Conservation (phyloP, 2,329 filamentous ascomycete genomes). For the Penicillium sp. region DNA sequence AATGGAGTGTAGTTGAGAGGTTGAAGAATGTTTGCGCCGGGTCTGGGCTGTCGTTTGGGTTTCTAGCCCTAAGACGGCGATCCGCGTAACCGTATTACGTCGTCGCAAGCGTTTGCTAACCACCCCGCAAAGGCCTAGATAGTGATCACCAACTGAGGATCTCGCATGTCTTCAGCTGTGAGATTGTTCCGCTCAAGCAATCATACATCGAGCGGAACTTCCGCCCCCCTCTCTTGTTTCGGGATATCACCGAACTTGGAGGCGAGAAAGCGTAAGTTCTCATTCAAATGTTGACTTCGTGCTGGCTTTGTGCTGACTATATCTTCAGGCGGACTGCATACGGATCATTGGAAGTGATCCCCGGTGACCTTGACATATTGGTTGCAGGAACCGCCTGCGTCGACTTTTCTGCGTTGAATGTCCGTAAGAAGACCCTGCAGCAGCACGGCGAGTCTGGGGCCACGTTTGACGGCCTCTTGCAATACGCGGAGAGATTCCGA, state of each 20-base stretch:
- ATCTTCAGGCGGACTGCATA: slow-evolving; percentile 65
- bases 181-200: slow-evolving; percentile 66
- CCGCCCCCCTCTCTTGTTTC: slow-evolving; percentile 54
- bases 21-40: no score
- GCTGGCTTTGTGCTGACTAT: slow-evolving; percentile 5
- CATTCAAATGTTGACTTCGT: neutral
- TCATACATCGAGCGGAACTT: slow-evolving; percentile 66
- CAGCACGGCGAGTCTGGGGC: slow-evolving; percentile 65
- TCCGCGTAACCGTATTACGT: no score
- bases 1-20: no score
- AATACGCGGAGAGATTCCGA: slow-evolving; percentile 56
- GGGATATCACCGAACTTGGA: slow-evolving; percentile 61
- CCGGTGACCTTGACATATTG: slow-evolving; percentile 62
- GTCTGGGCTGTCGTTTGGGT: no score
- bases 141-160: slow-evolving; percentile 43
- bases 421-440: slow-evolving; percentile 52
- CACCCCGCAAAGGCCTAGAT: slow-evolving; percentile 4
- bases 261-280: slow-evolving; percentile 50
- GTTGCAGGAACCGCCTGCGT: slow-evolving; percentile 76
- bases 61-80: neutral
- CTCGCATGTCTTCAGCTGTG: slow-evolving; percentile 62
- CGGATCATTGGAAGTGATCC: slow-evolving; percentile 61
- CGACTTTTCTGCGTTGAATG: slow-evolving; percentile 71
- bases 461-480: slow-evolving; percentile 65
- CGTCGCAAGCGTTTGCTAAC: neutral